phyloP scores from a whole-genome alignment of 1,139 yeast species.

The Diutina pseudorugosa region DNA sequence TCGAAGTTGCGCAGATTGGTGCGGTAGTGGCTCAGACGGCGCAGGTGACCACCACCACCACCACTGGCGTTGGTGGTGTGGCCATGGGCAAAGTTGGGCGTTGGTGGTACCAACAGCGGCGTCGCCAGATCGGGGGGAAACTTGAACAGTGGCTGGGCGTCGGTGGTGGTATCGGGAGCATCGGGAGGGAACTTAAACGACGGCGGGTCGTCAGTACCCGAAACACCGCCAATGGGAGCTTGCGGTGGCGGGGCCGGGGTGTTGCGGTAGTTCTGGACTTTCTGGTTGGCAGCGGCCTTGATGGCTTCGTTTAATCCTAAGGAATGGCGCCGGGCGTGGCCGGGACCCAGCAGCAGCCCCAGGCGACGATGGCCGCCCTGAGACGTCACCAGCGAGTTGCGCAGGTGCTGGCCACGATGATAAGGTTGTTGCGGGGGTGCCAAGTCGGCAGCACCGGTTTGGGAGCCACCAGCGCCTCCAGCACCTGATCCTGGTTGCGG shows the following conservation, averaged over 20 bases:
- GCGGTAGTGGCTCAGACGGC: conserved; percentile 38
- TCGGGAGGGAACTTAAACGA: conserved; percentile 32
- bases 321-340: conserved; percentile 88
- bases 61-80: conserved; percentile 20
- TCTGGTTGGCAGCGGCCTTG: conserved; percentile 82
- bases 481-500: conserved; percentile 4
- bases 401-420: not conserved
- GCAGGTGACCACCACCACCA: conserved; percentile 19
- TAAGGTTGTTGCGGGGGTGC: not conserved
- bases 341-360: conserved; percentile 28
- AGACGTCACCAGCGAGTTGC: not conserved
- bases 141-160: conserved; percentile 11
- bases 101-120: not conserved
- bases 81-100: conserved; percentile 24
- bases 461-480: not conserved
- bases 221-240: not conserved
- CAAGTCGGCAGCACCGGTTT: not conserved
- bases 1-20: conserved; percentile 50
- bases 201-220: not conserved
- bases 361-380: conserved; percentile 23
- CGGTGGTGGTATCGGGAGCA: conserved; percentile 6
- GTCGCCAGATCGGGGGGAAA: conserved; percentile 24
- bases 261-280: conserved; percentile 30
- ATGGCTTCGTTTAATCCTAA: conserved; percentile 92
- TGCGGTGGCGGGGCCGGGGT: not conserved